Percentiles rank a stretch among this genome's conserved stretches.
These are phyloP conservation scores for Scutellaria galericulata DNA, from an alignment of 257 asterid genomes.

Conservation along the genomic window DNA sequence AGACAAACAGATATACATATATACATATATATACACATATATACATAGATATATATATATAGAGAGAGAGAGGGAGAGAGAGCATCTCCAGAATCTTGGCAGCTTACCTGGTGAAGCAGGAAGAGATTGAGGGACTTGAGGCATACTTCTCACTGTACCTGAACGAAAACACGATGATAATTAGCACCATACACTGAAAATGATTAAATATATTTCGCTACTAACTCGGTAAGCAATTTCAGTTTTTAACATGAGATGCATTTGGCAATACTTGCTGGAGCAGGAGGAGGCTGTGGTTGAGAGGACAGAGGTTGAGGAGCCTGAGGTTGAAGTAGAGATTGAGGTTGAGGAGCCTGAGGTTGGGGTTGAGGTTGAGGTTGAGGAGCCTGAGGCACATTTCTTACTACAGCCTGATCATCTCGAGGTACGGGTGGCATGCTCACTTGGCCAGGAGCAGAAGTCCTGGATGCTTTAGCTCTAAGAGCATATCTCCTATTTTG, in stretches of 20 bases:
- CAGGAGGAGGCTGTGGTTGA: slow-evolving; percentile 17
- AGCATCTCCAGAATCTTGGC: slow-evolving; percentile 10
- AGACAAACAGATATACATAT: no score
- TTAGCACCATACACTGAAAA: slow-evolving; percentile 26
- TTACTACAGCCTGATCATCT: slow-evolving; percentile 53
- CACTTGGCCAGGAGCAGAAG: slow-evolving; percentile 62
- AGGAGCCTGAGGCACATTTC: slow-evolving; percentile 55
- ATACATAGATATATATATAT: neutral
- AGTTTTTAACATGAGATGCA: slow-evolving; percentile 23
- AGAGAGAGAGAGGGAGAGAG: slow-evolving; percentile 3
- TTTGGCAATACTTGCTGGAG: slow-evolving; percentile 45
- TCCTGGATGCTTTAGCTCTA: slow-evolving; percentile 68
- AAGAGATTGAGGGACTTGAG: slow-evolving; percentile 59
- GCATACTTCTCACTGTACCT: slow-evolving; percentile 52
- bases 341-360: slow-evolving; percentile 49
- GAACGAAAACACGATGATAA: slow-evolving; percentile 31
- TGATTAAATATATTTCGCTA: neutral
- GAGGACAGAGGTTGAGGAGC: slow-evolving; percentile 39
- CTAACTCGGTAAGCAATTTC: slow-evolving; percentile 13
- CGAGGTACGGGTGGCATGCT: slow-evolving; percentile 48
- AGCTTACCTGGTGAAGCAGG: slow-evolving; percentile 65
- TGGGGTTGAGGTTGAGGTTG: slow-evolving; percentile 39
- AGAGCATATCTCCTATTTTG: slow-evolving; percentile 85
- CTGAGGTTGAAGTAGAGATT: slow-evolving; percentile 46
- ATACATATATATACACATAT: no score